Base-by-base conservation (phyloP, 345 rosid genomes). In the Bretschneidera sinensis region DNA sequence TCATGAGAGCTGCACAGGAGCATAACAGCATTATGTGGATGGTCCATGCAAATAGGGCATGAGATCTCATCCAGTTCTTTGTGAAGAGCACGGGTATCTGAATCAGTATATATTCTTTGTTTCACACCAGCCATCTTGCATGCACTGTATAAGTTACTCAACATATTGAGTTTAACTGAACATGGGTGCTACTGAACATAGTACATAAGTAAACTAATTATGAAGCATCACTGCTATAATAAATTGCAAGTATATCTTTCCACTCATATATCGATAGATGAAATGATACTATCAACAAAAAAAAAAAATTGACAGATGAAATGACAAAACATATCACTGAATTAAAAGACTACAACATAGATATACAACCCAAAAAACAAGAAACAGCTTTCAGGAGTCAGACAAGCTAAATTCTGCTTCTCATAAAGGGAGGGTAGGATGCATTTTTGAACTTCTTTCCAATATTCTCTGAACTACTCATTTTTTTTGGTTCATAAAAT, bases 31-130 rank as follows among this genome's bases (percentile, higher is more conserved):
- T 88, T 91, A 79, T 91, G 98, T 55, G 98, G 96, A 73, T 88
- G 91, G 73, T 91, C 98, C 95, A 88, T 91, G 85, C 98, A 91
- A 76, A 91, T 90, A 71, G 98, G 86, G 67, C 98, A 91, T 58
- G 81, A 85, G 68, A 88, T 82, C 79, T 88, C 96, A 78, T 86
- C 98, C 83, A 86, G 73, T 74, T 83, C 92, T 79, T 83, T 85
- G 72, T 87, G 88, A 69, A 82, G 75, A 74, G 83, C 78, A 75
- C 45, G 75, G 68, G 54, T 79, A 78, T 91, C 96, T 55, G 92
- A 82, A 71, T 81, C 95, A 71, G 80, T 70, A 83, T 67, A 66
- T 70, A 72, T 61, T 81, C 88, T 88, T 78, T 90, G 85, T 85
- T 88, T 88, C 71, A 86, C 78, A 82, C 92, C 98, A 78, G 98